These are phyloP conservation scores for Piper longum DNA, from an alignment of 164 flowering plant genomes.

Conservation along the genomic window DNA sequence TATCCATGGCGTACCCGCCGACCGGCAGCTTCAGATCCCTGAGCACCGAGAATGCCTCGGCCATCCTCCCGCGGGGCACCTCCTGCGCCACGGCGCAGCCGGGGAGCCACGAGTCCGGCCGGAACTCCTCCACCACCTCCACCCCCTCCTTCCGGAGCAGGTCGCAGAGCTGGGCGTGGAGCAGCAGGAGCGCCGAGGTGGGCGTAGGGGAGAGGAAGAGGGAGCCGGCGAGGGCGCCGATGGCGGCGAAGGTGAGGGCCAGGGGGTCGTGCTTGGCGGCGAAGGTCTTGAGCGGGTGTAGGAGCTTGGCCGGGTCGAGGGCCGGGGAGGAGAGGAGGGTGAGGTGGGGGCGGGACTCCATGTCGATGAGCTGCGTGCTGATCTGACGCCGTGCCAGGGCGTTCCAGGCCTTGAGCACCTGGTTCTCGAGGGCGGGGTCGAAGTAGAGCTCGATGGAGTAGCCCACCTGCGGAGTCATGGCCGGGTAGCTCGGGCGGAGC, in stretches of 20 bases:
- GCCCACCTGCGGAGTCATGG: constrained; percentile 57
- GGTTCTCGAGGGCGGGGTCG: constrained; percentile 94
- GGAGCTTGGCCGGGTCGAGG: constrained; percentile 50
- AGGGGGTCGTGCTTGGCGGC: constrained; percentile 72
- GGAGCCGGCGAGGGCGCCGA: constrained; percentile 44
- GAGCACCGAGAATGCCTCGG: constrained; percentile 66
- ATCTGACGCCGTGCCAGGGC: constrained; percentile 87
- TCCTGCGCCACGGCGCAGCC: constrained; percentile 71
- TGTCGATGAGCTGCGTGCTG: constrained; percentile 85
- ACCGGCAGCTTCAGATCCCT: constrained; percentile 91
- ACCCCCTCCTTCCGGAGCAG: constrained; percentile 64
- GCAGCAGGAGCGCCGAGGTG: constrained; percentile 49
- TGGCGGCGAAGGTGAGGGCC: constrained; percentile 46
- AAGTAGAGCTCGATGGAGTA: constrained; percentile 89
- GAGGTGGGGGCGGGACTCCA: constrained; percentile 92
- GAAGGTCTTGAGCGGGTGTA: constrained; percentile 35
- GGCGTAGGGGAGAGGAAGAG: constrained; percentile 79
- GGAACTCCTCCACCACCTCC: constrained; percentile 57
- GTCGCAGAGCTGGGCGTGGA: constrained; percentile 71
- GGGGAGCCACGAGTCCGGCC: constrained; percentile 75
- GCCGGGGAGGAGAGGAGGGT: constrained; percentile 65
- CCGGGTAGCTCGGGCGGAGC: neutral
- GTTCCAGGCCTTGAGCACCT: constrained; percentile 96
- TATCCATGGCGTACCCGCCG: constrained; percentile 74
- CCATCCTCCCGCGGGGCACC: constrained; percentile 58